Conservation (phyloP, 2,329 filamentous ascomycete species). For the Monilinia laxa region DNA sequence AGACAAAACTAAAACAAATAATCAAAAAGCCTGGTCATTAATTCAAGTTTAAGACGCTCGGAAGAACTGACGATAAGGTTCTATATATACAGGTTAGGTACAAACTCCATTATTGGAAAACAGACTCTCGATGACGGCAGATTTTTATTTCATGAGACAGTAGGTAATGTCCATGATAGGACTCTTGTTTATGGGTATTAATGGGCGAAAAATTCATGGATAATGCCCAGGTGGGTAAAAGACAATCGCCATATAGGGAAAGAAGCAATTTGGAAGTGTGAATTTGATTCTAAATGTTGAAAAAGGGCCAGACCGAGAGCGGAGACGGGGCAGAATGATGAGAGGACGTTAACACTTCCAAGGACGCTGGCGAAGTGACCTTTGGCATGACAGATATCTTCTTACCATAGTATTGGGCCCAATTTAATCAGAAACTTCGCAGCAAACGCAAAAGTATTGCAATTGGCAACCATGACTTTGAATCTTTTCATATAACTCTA, state of each 20-base stretch:
- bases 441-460: background rate
- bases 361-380: background rate
- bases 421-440: background rate
- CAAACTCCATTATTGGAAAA: too few relatives aligned
- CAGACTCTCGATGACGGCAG: too few relatives aligned
- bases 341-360: background rate
- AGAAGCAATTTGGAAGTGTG: background rate
- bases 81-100: too few relatives aligned
- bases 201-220: too few relatives aligned
- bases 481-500: background rate
- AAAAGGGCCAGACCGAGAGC: background rate
- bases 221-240: background rate
- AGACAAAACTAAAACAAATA: background rate
- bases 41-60: background rate
- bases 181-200: too few relatives aligned
- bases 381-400: background rate
- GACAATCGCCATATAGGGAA: background rate
- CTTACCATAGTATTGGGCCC: conserved; percentile 1
- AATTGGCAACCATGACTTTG: background rate
- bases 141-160: too few relatives aligned
- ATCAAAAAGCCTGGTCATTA: background rate
- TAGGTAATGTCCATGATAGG: too few relatives aligned
- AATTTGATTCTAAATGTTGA: background rate
- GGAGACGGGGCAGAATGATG: background rate
- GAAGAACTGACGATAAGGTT: too few relatives aligned